Evolutionary conservation across 2,329 filamentous ascomycete species (phyloP).

Genomic region (Graphilbum fragrans): DNA sequence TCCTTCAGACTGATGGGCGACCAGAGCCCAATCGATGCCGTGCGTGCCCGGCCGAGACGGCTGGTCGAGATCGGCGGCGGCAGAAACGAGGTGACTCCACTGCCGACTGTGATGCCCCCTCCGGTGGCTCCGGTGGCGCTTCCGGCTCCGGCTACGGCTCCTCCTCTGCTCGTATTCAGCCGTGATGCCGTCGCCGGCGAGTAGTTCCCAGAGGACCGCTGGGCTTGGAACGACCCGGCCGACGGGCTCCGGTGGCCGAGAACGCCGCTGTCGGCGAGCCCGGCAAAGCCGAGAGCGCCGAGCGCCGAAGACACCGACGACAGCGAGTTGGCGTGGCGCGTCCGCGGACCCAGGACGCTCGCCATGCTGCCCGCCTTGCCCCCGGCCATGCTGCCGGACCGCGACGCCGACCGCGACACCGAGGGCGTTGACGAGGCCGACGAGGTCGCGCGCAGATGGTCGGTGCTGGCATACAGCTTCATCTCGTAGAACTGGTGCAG

Average conservation of each 20-base stretch:
- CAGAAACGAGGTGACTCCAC: conserved; percentile 21
- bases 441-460: conserved; percentile 48
- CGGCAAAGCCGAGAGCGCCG: conserved; percentile 10
- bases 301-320: conserved; percentile 21
- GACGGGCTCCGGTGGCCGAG: conserved; percentile 14
- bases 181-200: conserved; percentile 1
- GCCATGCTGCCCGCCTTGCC: conserved; percentile 16
- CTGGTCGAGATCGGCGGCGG: conserved; percentile 4
- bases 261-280: conserved; percentile 13
- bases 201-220: conserved; percentile 5
- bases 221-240: conserved; percentile 3
- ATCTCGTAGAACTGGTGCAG: conserved; percentile 59
- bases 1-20: conserved; percentile 22
- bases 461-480: conserved; percentile 59
- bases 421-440: conserved; percentile 17
- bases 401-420: neutral
- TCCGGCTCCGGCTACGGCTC: conserved; percentile 4
- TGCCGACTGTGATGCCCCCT: conserved; percentile 27
- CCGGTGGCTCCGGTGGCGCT: neutral
- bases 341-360: conserved; percentile 20
- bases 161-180: neutral
- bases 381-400: conserved; percentile 9
- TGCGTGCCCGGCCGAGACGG: conserved; percentile 19
- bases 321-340: conserved; percentile 30
- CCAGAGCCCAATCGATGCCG: conserved; percentile 35